Base-by-base conservation (phyloP, 2,329 filamentous ascomycete genomes). In the Chaetomiaceae sp. region DNA sequence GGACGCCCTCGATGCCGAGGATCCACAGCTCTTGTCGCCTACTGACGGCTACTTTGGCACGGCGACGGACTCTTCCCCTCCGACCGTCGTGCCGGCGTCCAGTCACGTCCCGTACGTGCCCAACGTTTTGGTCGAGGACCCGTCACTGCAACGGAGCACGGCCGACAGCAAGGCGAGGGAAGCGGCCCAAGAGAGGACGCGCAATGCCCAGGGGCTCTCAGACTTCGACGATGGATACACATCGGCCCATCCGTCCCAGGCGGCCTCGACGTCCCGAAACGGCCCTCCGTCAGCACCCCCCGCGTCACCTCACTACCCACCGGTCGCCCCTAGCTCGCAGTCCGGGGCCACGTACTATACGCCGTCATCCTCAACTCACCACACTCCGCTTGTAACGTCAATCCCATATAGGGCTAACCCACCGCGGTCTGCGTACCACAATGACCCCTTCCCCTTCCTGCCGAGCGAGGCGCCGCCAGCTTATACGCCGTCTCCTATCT, bases 11-110 rank as follows among this genome's bases (percentile, higher is more conserved):
- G 48, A 55, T 17, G 48, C 48, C 27, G 53, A 59, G 42, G 57
- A 59, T 40, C 65, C 66, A 35, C 57, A 67, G 45, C 57, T 67
- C 16, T 64, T 76, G 50, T 78, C 75, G 25, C 75, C 75, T 34
- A 71, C 73, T n/a, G 73, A 79, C 54, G 75, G 74, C 31, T 77
- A 76, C 68, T 78, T 78, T 61, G 67, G 69, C 58, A 65, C 61
- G 31, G 60, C 57, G 14, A 34, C 31, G 7, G 39, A 35, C 21
- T 51, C 40, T 19, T 47, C 53, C 5, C 46, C 43, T 44, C 33
- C 35, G 8, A 41, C 55, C 17, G 42, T 37, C 31, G 23, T 43
- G 16, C 44, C 52, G 16, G 48, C 59, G 27, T 66, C 65, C 37
- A 63, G 65, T 46, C 65, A 65, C 54, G 69, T 73, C 10, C 75